Conservation (phyloP, 768 basidiomycete genomes). For the Megacollybia marginata region DNA sequence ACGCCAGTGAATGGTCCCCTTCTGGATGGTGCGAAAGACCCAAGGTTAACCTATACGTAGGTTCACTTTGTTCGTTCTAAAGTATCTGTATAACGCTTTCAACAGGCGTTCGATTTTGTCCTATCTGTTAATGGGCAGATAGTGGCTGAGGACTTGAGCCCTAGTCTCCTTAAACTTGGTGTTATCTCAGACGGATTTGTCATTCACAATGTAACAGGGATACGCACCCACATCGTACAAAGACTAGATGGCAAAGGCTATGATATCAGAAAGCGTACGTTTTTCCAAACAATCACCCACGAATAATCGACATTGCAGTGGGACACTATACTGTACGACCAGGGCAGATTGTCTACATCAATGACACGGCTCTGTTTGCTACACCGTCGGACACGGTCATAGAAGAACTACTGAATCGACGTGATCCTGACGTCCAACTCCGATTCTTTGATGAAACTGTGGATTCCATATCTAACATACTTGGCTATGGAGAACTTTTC, state of each 20-base stretch:
- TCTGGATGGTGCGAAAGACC: conserved; percentile 76
- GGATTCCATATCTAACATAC: conserved; percentile 39
- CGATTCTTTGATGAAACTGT: conserved; percentile 51
- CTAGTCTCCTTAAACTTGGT: conserved; percentile 57
- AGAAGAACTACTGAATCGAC: conserved; percentile 12
- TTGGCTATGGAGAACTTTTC: conserved; percentile 26
- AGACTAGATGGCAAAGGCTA: conserved; percentile 81
- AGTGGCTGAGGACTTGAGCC: conserved; percentile 63
- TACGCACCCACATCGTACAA: conserved; percentile 71
- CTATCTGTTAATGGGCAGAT: conserved; percentile 52
- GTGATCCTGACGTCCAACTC: conserved; percentile 44
- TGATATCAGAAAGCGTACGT: conserved; percentile 75
- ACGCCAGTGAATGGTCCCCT: conserved; percentile 53
- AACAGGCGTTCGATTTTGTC: conserved; percentile 76
- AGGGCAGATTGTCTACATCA: conserved; percentile 78
- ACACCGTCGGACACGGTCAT: conserved; percentile 21
- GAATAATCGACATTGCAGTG: conserved; percentile 35
- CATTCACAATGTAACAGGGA: conserved; percentile 69
- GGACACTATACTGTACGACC: conserved; percentile 75
- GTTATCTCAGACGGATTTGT: conserved; percentile 63
- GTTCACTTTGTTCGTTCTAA: conserved; percentile 17
- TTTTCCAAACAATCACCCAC: neutral
- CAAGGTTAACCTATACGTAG: conserved; percentile 58
- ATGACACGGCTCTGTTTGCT: conserved; percentile 47
- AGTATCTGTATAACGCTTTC: neutral